Percentiles rank a stretch among this genome's conserved stretches.
phyloP scores from a whole-genome alignment of 208 protist species.

The Kentomonas sorsogonicus region DNA sequence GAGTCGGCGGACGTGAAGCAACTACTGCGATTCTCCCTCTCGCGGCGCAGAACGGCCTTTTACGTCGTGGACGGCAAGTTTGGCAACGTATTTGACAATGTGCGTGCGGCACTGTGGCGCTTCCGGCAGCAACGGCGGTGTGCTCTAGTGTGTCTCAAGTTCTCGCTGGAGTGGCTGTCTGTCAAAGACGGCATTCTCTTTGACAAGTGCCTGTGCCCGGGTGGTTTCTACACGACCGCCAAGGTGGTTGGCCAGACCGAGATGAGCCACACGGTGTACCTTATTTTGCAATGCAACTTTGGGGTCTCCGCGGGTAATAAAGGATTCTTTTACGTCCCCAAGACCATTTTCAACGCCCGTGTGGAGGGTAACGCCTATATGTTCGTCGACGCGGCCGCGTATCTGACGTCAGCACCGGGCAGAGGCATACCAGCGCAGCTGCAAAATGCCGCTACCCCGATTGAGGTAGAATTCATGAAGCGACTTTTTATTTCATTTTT shows the following conservation, averaged over 20 bases:
- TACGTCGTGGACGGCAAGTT: conserved; percentile 65
- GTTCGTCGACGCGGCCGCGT: conserved; percentile 31
- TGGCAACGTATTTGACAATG: conserved; percentile 71
- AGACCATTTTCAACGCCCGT: conserved; percentile 43
- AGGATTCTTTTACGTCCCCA: conserved; percentile 56
- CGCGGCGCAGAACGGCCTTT: conserved; percentile 42
- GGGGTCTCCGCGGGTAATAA: conserved; percentile 37
- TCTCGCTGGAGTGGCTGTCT: conserved; percentile 53
- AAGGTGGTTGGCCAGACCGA: conserved; percentile 69
- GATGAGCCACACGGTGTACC: conserved; percentile 44
- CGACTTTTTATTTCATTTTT: no score
- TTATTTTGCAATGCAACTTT: conserved; percentile 78
- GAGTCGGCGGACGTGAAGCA: conserved; percentile 14
- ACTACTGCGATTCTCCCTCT: conserved; percentile 51
- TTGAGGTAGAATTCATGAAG: no score
- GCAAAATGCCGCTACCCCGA: no score
- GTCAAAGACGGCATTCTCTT: conserved; percentile 50
- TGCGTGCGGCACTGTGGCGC: conserved; percentile 63
- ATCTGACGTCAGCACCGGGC: no score
- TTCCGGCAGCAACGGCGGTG: conserved; percentile 56
- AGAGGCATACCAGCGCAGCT: no score
- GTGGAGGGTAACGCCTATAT: conserved; percentile 33
- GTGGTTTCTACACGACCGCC: conserved; percentile 64
- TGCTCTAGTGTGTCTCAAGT: conserved; percentile 59
- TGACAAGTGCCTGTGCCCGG: conserved; percentile 17